A percentile compares a stretch with the other conserved stretches of the same genome.
These are phyloP conservation scores for Allantophomopsis lycopodina DNA, from an alignment of 2,329 filamentous ascomycete species.

Conservation along the genomic window DNA sequence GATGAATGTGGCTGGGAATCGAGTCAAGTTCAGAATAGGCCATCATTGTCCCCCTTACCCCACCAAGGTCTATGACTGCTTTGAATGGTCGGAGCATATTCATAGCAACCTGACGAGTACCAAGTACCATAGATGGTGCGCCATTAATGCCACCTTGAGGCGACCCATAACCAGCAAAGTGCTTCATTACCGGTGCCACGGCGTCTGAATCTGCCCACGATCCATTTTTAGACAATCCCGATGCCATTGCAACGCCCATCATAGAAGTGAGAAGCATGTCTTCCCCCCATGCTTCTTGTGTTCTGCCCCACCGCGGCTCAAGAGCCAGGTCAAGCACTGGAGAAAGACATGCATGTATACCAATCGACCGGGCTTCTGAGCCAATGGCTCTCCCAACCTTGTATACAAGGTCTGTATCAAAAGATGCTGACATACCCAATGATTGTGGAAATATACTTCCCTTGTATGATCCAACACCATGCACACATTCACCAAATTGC, in stretches of 20 bases:
- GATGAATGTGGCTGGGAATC: slow-evolving; percentile 24
- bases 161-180: slow-evolving; percentile 29
- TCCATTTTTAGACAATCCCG: slow-evolving; percentile 27
- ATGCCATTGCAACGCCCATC: slow-evolving; percentile 29
- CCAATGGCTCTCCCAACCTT: slow-evolving; percentile 27
- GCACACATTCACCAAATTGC: slow-evolving; percentile 28
- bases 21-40: slow-evolving; percentile 27
- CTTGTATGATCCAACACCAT: slow-evolving; percentile 28
- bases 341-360: slow-evolving; percentile 27
- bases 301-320: slow-evolving; percentile 28
- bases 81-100: slow-evolving; percentile 28
- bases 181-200: slow-evolving; percentile 28
- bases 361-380: slow-evolving; percentile 27
- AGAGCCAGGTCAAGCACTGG: slow-evolving; percentile 29
- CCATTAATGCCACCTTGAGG: slow-evolving; percentile 27
- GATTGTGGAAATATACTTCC: slow-evolving; percentile 30
- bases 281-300: slow-evolving; percentile 28
- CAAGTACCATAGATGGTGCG: slow-evolving; percentile 27
- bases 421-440: slow-evolving; percentile 25
- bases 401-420: slow-evolving; percentile 26
- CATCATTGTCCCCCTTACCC: slow-evolving; percentile 29
- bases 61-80: slow-evolving; percentile 25
- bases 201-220: slow-evolving; percentile 27
- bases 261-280: slow-evolving; percentile 28
- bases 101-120: slow-evolving; percentile 26